phyloP scores from a whole-genome alignment of 1,284 basidiomycete genomes.

The Amylostereum areolatum region DNA sequence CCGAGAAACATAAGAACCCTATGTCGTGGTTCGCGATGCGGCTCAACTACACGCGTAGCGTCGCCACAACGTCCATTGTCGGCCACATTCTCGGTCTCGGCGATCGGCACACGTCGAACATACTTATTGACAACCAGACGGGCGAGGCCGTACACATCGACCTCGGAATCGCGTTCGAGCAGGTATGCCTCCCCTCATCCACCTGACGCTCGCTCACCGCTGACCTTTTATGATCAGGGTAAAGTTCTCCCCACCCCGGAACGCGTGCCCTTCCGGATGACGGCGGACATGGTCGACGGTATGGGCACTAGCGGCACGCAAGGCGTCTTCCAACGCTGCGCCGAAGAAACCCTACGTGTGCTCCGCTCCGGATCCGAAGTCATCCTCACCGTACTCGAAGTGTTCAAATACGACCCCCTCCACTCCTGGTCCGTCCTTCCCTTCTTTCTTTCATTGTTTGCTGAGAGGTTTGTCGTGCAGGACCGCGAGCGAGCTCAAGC shows the following conservation, averaged over 20 bases:
- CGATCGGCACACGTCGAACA: conserved; percentile 91
- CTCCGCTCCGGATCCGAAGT: conserved; percentile 81
- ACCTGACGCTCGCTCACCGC: neutral
- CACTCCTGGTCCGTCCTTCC: conserved; percentile 69
- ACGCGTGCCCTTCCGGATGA: conserved; percentile 91
- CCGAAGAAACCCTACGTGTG: conserved; percentile 91
- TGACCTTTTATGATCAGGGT: conserved; percentile 46
- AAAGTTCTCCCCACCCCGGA: conserved; percentile 81
- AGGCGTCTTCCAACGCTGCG: conserved; percentile 92
- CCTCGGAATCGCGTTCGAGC: conserved; percentile 95
- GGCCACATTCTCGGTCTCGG: conserved; percentile 92
- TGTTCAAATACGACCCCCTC: conserved; percentile 95
- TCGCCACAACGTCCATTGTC: conserved; percentile 91
- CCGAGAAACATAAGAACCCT: conserved; percentile 82
- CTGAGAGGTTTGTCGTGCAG: conserved; percentile 28
- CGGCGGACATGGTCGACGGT: conserved; percentile 90
- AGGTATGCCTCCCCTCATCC: conserved; percentile 42
- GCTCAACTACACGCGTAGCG: conserved; percentile 85
- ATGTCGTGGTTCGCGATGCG: conserved; percentile 93
- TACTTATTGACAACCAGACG: conserved; percentile 77
- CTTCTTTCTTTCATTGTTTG: neutral
- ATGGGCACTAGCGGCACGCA: conserved; percentile 88
- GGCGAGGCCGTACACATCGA: conserved; percentile 96
- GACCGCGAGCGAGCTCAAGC: conserved; percentile 70
- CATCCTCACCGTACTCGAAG: conserved; percentile 92